Evolutionary conservation across 225 moss, liverwort and hornwort genomes (phyloP), one percentile per base, ranked within the genome.

Genomic region (Asterella californica): DNA sequence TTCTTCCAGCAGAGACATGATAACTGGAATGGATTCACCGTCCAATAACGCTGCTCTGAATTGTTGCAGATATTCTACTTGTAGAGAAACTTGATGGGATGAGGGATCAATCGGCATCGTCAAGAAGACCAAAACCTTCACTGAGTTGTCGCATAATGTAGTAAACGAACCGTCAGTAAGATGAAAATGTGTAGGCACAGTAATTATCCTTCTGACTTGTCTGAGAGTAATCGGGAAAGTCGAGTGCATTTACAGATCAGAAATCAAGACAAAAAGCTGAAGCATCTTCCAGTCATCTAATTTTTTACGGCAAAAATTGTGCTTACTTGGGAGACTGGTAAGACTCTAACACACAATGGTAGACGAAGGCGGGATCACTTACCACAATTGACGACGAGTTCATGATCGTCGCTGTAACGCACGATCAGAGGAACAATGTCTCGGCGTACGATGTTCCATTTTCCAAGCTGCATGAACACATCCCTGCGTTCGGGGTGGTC

Each of bases 71-170:
- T 91, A 92, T 37, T 95, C 91, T 21, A 90, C 70, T 81, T 95
- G 95, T 59, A 89, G 88, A 50, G 90, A 77, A 47, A 92, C 89
- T 72, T 87, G 83, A 77, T 72, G 81, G 12, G 95, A 92, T 57
- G 90, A 81, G 25, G 90, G 72, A 48, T 92, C 93, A 66, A 93
- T 82, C 32, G 99, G 95, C 99, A 99, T 95, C 4, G 95, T 99
- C 82, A 99, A 74, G 75, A 95, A 99, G 29, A 95, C 99, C 86
- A 99, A 82, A 29, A 95, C 90, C 84, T 95, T 99, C 88, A 95
- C 99, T 95, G 95, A 78, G 86, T 62, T 32, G 53, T 9, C 18
- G 37, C 32, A 29, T 14, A 29, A 14, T 73, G 72, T 45, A 42
- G 7, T 3, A 42, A 42, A 42, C 3, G 42, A 42, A 42, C 42